phyloP scores from a whole-genome alignment of 2,329 filamentous ascomycete species.

The Boeremia lycopersici region DNA sequence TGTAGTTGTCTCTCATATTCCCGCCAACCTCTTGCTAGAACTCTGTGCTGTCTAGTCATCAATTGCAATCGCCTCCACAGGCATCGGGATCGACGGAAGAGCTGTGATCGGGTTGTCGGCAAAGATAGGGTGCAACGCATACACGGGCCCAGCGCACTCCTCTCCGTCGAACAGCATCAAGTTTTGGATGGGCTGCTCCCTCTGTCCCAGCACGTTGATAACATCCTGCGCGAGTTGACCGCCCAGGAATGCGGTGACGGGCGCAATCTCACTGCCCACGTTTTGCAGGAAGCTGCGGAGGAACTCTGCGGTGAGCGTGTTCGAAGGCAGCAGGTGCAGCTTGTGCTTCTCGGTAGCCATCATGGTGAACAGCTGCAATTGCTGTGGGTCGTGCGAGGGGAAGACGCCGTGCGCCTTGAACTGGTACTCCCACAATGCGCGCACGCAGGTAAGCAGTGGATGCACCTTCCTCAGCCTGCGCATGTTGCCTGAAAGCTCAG shows the following conservation, averaged over 20 bases:
- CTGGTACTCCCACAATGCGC: slow-evolving; percentile 89
- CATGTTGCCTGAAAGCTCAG: slow-evolving; percentile 71
- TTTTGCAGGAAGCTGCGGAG: slow-evolving; percentile 87
- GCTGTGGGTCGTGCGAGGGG: slow-evolving; percentile 58
- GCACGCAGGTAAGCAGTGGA: slow-evolving; percentile 81
- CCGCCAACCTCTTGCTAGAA: not conserved
- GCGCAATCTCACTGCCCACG: slow-evolving; percentile 80
- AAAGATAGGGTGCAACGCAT: slow-evolving; percentile 73
- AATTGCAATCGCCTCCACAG: slow-evolving; percentile 25
- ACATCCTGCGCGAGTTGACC: slow-evolving; percentile 93
- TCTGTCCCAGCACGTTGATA: slow-evolving; percentile 90
- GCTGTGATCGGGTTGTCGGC: slow-evolving; percentile 23
- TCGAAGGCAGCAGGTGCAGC: slow-evolving; percentile 58
- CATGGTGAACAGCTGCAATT: slow-evolving; percentile 75
- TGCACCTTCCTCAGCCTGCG: slow-evolving; percentile 77
- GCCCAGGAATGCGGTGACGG: slow-evolving; percentile 86
- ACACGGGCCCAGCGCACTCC: slow-evolving; percentile 76
- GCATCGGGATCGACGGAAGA: slow-evolving; percentile 33
- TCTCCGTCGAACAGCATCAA: slow-evolving; percentile 90
- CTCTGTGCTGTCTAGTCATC: slow-evolving; percentile 2
- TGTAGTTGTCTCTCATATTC: not conserved
- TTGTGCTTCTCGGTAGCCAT: slow-evolving; percentile 79
- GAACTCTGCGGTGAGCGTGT: slow-evolving; percentile 62
- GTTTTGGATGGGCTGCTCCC: slow-evolving; percentile 96
- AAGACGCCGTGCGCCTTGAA: slow-evolving; percentile 50